These are phyloP conservation scores for Stagonosporopsis rhizophila DNA, from an alignment of 2,329 filamentous ascomycete genomes.

Conservation along the genomic window DNA sequence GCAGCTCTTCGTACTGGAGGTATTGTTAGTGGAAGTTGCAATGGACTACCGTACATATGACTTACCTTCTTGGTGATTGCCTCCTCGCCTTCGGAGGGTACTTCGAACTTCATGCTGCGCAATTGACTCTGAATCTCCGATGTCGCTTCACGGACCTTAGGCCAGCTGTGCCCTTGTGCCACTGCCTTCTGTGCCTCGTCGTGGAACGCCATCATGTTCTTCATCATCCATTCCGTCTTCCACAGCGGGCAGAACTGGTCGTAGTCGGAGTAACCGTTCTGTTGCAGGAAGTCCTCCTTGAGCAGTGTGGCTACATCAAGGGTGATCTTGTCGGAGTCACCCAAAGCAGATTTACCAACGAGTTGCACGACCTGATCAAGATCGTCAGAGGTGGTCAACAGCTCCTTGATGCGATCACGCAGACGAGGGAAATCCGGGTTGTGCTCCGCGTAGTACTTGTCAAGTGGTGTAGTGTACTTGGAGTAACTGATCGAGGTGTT, in stretches of 20 bases:
- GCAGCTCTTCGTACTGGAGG: slow-evolving; percentile 83
- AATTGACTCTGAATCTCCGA: slow-evolving; percentile 83
- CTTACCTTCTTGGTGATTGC: slow-evolving; percentile 81
- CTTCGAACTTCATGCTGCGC: slow-evolving; percentile 95
- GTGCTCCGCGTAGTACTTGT: slow-evolving; percentile 93
- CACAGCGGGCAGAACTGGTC: slow-evolving; percentile 99
- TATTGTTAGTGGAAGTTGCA: slow-evolving; percentile 48
- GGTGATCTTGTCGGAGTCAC: slow-evolving; percentile 97
- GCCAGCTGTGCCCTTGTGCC: slow-evolving; percentile 88
- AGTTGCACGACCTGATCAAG: slow-evolving; percentile 98
- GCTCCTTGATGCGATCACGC: slow-evolving; percentile 90
- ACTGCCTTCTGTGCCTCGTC: slow-evolving; percentile 97
- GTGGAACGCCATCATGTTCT: slow-evolving; percentile 97
- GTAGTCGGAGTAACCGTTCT: slow-evolving; percentile 99
- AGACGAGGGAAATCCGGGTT: slow-evolving; percentile 93
- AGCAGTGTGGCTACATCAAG: slow-evolving; percentile 88
- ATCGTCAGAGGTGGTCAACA: slow-evolving; percentile 94
- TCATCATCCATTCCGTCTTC: slow-evolving; percentile 99
- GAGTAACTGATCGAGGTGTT: slow-evolving; percentile 95
- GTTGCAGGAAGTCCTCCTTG: slow-evolving; percentile 98
- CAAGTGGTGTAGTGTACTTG: slow-evolving; percentile 89
- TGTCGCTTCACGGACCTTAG: slow-evolving; percentile 90
- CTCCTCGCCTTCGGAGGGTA: slow-evolving; percentile 85
- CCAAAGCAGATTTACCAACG: slow-evolving; percentile 95
- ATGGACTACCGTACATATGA: background rate